Evolutionary conservation across 75 land plant species (phyloP).

Genomic region (Sequoiadendron giganteum): DNA sequence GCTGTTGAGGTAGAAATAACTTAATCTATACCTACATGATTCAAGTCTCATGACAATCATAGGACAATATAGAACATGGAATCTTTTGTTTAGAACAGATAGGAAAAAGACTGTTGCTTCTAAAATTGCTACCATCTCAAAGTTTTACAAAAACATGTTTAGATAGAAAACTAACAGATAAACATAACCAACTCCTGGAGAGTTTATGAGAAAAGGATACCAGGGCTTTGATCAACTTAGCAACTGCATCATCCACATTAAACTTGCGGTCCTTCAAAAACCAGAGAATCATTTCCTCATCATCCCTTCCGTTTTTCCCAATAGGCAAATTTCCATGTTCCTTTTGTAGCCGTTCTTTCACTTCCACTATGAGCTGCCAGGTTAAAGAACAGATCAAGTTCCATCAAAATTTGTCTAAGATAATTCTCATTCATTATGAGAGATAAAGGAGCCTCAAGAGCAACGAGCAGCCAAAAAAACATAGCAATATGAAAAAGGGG

Average conservation of each 20-base stretch:
- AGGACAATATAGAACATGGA: background rate
- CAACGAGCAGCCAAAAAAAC: background rate
- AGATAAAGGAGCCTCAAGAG: background rate
- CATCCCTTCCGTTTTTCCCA: slow-evolving; percentile 92
- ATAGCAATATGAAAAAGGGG: background rate
- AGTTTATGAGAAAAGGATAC: slow-evolving; percentile 43
- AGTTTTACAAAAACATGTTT: background rate
- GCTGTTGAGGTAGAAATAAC: background rate
- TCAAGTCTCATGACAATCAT: background rate
- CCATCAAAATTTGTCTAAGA: background rate
- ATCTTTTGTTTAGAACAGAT: background rate
- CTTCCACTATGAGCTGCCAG: slow-evolving; percentile 74
- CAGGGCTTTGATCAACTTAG: slow-evolving; percentile 77
- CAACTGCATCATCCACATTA: slow-evolving; percentile 64
- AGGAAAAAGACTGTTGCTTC: background rate
- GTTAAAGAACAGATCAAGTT: slow-evolving; percentile 4
- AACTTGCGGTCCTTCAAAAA: slow-evolving; percentile 90
- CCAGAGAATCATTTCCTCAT: slow-evolving; percentile 90
- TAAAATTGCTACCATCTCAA: background rate
- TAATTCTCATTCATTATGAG: background rate
- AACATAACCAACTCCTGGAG: background rate
- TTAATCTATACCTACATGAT: background rate
- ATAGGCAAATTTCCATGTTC: slow-evolving; percentile 55
- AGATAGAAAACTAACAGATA: background rate
- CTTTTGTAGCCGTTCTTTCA: slow-evolving; percentile 65